Evolutionary conservation across 495 filamentous ascomycete species (phyloP).

Genomic region (Penicillium canariense): DNA sequence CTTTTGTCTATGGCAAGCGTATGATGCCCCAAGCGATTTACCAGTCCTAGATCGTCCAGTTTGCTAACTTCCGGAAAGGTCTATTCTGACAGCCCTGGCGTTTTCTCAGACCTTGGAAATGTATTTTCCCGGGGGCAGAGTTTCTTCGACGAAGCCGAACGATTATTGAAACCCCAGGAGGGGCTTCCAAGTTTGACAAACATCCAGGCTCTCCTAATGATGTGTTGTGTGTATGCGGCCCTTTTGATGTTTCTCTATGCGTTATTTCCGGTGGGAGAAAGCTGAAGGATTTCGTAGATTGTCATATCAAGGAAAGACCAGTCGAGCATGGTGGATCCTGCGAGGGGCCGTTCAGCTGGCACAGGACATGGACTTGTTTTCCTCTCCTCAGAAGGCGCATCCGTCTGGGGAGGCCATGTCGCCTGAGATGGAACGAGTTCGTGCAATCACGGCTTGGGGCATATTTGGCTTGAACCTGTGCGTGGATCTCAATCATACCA

Average conservation of each 20-base stretch:
- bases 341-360: constrained; percentile 36
- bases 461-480: constrained; percentile 37
- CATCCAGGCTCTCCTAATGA: constrained; percentile 38
- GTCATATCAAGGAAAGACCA: constrained; percentile 31
- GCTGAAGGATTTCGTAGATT: constrained; percentile 27
- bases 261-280: not conserved
- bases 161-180: constrained; percentile 35
- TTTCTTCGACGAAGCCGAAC: constrained; percentile 38
- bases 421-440: constrained; percentile 23
- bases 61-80: constrained; percentile 20
- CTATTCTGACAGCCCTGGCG: constrained; percentile 50
- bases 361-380: constrained; percentile 34
- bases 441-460: constrained; percentile 35
- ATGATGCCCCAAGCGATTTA: constrained; percentile 10
- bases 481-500: not conserved
- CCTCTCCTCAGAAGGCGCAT: constrained; percentile 9
- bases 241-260: not conserved
- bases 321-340: constrained; percentile 35
- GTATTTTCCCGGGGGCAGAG: constrained; percentile 29
- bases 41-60: not conserved
- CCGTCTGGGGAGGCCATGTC: constrained; percentile 10
- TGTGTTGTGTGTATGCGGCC: constrained; percentile 36
- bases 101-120: constrained; percentile 32
- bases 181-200: constrained; percentile 31
- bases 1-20: constrained; percentile 43